Percentiles rank a stretch among this genome's conserved stretches.
Conservation (phyloP, 208 protist species). For the Acanthamoeba rhysodes region DNA sequence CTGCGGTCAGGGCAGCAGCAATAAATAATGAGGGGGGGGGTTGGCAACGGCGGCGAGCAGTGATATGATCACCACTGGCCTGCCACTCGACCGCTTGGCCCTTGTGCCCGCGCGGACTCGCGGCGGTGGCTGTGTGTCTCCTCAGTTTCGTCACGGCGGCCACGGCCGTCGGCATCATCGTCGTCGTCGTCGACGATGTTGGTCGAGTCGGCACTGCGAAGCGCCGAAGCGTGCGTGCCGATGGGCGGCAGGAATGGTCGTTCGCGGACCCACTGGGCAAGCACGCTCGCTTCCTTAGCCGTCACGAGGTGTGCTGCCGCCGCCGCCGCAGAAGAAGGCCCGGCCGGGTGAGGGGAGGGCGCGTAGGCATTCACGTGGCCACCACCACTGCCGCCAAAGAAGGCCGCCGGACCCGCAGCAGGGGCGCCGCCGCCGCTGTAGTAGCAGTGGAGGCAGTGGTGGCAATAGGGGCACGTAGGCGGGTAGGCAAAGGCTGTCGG, state of each 20-base stretch:
- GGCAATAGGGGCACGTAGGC: conserved; percentile 34
- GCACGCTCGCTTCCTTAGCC: neutral
- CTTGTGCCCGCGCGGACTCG: no score
- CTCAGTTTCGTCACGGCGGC: no score
- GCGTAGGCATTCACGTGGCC: neutral
- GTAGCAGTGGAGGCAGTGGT: conserved; percentile 64
- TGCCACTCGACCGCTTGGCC: no score
- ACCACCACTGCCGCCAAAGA: neutral
- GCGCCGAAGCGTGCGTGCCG: neutral
- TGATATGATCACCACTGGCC: no score
- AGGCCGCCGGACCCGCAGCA: neutral
- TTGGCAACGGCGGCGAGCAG: no score
- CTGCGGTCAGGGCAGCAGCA: no score
- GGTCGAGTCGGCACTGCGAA: no score
- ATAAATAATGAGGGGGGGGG: no score
- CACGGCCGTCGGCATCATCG: neutral
- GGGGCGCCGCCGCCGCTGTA: neutral
- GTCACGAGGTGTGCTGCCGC: neutral
- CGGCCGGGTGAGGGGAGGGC: neutral
- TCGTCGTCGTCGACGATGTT: neutral
- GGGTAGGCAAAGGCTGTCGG: neutral
- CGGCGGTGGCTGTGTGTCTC: no score
- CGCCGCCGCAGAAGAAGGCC: neutral
- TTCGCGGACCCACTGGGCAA: neutral
- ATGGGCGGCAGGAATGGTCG: neutral